These are phyloP conservation scores for Barnettozyma siamensis DNA, from an alignment of 805 yeast genomes.

Conservation along the genomic window DNA sequence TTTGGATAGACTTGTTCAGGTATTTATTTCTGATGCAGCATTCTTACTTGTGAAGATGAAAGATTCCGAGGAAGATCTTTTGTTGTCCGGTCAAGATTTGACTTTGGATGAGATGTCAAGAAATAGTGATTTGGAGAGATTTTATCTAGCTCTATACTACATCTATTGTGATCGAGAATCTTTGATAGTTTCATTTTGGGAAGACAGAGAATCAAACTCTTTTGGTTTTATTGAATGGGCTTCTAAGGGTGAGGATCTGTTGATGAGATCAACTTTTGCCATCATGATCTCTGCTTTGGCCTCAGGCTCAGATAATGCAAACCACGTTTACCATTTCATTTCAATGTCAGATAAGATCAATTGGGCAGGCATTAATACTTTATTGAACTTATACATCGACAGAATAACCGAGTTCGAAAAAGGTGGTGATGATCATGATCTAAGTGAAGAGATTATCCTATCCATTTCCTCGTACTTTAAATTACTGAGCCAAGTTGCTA, in stretches of 20 bases:
- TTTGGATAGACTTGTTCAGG: constrained; percentile 46
- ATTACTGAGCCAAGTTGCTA: constrained; percentile 50
- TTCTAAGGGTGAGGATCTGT: constrained; percentile 67
- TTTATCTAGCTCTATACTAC: constrained; percentile 69
- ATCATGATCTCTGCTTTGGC: constrained; percentile 74
- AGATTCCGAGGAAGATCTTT: constrained; percentile 69
- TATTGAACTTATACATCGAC: constrained; percentile 47
- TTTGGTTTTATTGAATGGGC: constrained; percentile 90
- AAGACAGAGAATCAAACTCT: constrained; percentile 55
- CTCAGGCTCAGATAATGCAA: constrained; percentile 49
- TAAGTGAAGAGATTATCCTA: constrained; percentile 76
- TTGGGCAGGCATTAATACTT: constrained; percentile 48
- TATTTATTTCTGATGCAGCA: constrained; percentile 59
- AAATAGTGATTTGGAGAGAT: constrained; percentile 82
- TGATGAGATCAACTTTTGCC: constrained; percentile 78
- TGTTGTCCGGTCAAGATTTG: constrained; percentile 51
- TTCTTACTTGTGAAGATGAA: constrained; percentile 59
- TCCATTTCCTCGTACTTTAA: constrained; percentile 71
- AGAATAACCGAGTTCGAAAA: constrained; percentile 33
- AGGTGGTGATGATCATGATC: constrained; percentile 43
- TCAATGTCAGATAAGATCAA: constrained; percentile 39
- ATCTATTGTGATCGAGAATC: constrained; percentile 59
- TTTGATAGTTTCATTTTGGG: constrained; percentile 61
- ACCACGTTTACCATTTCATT: constrained; percentile 43
- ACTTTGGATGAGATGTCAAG: constrained; percentile 60